phyloP scores from a whole-genome alignment of 1,284 basidiomycete species.

The Sanghuangporus weigelae region DNA sequence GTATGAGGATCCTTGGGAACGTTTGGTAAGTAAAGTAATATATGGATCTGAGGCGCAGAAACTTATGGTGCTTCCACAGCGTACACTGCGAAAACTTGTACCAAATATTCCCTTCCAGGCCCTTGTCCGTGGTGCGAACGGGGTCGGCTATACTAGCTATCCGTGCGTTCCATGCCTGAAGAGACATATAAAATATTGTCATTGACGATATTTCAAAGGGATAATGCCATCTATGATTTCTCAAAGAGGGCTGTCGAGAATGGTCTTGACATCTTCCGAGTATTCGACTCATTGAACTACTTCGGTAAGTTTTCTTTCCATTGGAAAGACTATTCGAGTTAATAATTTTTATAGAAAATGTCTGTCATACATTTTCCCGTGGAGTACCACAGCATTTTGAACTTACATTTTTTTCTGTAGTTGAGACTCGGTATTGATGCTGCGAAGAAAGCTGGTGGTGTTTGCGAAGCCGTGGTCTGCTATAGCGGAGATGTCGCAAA shows the following conservation, averaged over 20 bases:
- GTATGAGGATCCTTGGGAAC: slow-evolving; percentile 99
- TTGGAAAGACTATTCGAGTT: background rate
- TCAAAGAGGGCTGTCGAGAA: slow-evolving; percentile 98
- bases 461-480: slow-evolving; percentile 96
- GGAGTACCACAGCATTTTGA: background rate
- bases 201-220: slow-evolving; percentile 41
- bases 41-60: background rate
- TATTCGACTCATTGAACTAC: slow-evolving; percentile 99
- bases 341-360: slow-evolving; percentile 50
- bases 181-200: background rate
- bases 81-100: slow-evolving; percentile 91
- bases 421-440: slow-evolving; percentile 97
- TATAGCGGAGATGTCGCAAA: slow-evolving; percentile 98
- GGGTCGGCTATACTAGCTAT: slow-evolving; percentile 98
- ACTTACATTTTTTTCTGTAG: slow-evolving; percentile 34
- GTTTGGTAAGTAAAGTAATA: slow-evolving; percentile 56
- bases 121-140: slow-evolving; percentile 97
- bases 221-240: slow-evolving; percentile 99
- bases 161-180: slow-evolving; percentile 52
- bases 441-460: slow-evolving; percentile 99
- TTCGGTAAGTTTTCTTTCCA: slow-evolving; percentile 61
- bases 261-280: slow-evolving; percentile 99
- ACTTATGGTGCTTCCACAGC: slow-evolving; percentile 39
- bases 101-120: slow-evolving; percentile 99
- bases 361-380: slow-evolving; percentile 24